These are phyloP conservation scores for Fusarium pilosicola DNA, from an alignment of 2,329 filamentous ascomycete genomes.

Conservation along the genomic window DNA sequence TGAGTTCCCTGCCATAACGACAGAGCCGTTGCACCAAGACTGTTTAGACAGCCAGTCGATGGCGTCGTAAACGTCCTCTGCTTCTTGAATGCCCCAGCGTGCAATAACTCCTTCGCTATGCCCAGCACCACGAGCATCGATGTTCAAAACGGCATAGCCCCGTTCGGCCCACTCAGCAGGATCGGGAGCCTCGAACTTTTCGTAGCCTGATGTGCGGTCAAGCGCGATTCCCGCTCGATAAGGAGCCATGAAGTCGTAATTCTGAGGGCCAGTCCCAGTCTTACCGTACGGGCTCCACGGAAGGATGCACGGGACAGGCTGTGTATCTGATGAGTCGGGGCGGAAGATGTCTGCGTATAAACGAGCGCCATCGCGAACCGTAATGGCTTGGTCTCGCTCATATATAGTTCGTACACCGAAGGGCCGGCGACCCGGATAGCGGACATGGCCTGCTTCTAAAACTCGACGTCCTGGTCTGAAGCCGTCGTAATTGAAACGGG, in stretches of 20 bases:
- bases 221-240: background rate
- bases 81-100: slow-evolving; percentile 13
- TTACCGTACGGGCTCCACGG: slow-evolving; percentile 18
- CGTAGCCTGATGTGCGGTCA: background rate
- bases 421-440: background rate
- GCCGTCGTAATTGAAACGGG: background rate
- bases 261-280: slow-evolving; percentile 2
- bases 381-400: background rate
- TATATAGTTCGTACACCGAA: background rate
- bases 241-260: slow-evolving; percentile 3
- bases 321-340: background rate
- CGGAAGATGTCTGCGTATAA: slow-evolving; percentile 19
- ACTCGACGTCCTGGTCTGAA: background rate
- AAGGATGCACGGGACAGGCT: background rate
- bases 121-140: background rate
- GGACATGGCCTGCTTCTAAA: background rate
- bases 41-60: slow-evolving; percentile 10
- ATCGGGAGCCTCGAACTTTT: slow-evolving; percentile 22
- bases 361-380: slow-evolving; percentile 1
- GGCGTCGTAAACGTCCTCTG: slow-evolving; percentile 9
- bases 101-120: slow-evolving; percentile 3
- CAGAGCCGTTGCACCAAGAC: slow-evolving; percentile 6
- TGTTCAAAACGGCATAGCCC: slow-evolving; percentile 9
- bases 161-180: slow-evolving; percentile 7
- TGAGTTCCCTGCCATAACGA: slow-evolving; percentile 17